These are phyloP conservation scores for Galerina marginata DNA, from an alignment of 768 basidiomycete species.

Conservation along the genomic window DNA sequence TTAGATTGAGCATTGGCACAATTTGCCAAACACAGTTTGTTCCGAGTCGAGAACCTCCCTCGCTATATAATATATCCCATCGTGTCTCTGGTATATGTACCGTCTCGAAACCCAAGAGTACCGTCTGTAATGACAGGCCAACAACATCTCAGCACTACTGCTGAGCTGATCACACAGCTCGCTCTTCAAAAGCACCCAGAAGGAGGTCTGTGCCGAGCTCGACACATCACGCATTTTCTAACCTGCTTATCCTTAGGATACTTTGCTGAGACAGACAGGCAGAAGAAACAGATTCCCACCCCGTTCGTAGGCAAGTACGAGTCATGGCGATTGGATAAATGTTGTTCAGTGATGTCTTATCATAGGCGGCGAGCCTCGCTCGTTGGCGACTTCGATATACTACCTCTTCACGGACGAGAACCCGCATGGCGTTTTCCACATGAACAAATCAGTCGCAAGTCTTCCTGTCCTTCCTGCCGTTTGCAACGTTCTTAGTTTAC, in stretches of 20 bases:
- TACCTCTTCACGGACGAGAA: constrained; percentile 51
- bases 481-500: not conserved
- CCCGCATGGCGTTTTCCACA: constrained; percentile 47
- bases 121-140: no score
- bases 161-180: no score
- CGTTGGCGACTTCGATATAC: constrained; percentile 51
- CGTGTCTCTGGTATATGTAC: no score
- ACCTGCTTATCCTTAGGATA: constrained; percentile 16
- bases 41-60: no score
- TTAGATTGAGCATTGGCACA: no score
- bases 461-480: no score
- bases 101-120: no score
- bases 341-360: not conserved
- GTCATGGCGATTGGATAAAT: not conserved
- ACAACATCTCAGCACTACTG: no score
- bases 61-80: no score
- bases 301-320: constrained; percentile 22
- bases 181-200: constrained; percentile 8
- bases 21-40: no score
- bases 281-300: constrained; percentile 12
- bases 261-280: constrained; percentile 19
- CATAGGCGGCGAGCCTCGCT: constrained; percentile 26
- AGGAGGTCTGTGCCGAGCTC: constrained; percentile 6
- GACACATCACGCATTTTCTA: not conserved
- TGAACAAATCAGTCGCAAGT: constrained; percentile 54